Evolutionary conservation across 148 eudicot genomes (phyloP).

Genomic region (Rhododendron ferrugineum): DNA sequence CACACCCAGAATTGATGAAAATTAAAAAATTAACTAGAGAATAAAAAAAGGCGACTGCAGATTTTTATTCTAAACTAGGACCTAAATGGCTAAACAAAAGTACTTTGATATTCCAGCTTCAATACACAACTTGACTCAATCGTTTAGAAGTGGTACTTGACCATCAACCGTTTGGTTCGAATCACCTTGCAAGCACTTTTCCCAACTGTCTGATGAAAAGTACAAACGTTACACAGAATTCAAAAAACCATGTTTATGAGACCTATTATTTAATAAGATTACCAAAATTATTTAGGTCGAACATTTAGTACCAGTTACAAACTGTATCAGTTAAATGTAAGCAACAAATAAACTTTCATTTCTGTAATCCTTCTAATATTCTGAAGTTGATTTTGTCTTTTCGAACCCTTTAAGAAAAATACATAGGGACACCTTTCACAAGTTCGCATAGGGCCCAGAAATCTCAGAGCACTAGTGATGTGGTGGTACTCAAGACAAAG

Average conservation of each 20-base stretch:
- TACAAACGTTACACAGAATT: not conserved
- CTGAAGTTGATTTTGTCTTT: not conserved
- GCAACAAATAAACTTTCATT: not conserved
- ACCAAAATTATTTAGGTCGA: not conserved
- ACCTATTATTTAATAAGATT: not conserved
- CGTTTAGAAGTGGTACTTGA: not conserved
- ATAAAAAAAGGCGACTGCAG: not conserved
- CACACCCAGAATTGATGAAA: not conserved
- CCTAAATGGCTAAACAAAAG: not conserved
- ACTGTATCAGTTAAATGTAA: not conserved
- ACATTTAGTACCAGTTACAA: not conserved
- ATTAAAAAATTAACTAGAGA: not conserved
- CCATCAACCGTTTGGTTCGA: not conserved
- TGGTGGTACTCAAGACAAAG: not conserved
- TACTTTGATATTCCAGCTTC: not conserved
- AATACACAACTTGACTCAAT: not conserved
- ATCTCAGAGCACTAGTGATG: not conserved
- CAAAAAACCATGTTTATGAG: not conserved
- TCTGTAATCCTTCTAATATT: not conserved
- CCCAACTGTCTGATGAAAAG: not conserved
- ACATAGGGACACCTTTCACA: not conserved
- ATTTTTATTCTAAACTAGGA: not conserved
- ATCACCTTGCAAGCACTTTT: not conserved
- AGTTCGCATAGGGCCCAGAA: not conserved
- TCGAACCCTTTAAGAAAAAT: not conserved